These are phyloP conservation scores for Phytomonas serpens DNA, from an alignment of 208 protist species.

Conservation along the genomic window DNA sequence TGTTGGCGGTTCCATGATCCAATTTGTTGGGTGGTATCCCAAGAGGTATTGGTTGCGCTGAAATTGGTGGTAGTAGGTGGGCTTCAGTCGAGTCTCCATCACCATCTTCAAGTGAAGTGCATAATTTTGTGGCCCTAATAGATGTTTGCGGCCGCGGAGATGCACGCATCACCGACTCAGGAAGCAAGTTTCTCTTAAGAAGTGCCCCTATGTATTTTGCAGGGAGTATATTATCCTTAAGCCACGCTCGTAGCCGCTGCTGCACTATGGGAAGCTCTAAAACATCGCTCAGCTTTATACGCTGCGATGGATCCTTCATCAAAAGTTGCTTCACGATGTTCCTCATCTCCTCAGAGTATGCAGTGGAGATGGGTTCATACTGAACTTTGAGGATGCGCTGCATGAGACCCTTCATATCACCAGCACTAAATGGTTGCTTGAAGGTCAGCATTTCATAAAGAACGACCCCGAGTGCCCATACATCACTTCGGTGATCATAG, in stretches of 20 bases:
- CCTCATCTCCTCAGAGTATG: constrained; percentile 67
- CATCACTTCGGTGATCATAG: constrained; percentile 93
- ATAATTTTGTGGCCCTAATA: not conserved
- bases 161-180: constrained; percentile 19
- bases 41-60: not conserved
- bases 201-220: constrained; percentile 65
- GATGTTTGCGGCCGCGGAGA: not conserved
- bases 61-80: not conserved
- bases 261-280: constrained; percentile 70
- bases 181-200: constrained; percentile 51
- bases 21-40: not conserved
- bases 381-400: constrained; percentile 85
- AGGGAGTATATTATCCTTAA: constrained; percentile 56
- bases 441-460: constrained; percentile 85
- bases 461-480: constrained; percentile 91
- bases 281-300: constrained; percentile 56
- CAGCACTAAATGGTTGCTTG: constrained; percentile 87
- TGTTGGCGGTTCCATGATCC: not conserved
- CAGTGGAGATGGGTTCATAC: constrained; percentile 65
- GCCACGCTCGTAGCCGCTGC: constrained; percentile 63
- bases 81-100: constrained; percentile 1
- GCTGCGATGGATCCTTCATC: constrained; percentile 57
- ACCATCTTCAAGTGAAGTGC: not conserved
- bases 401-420: constrained; percentile 82
- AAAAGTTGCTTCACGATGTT: constrained; percentile 73